Conservation (phyloP, 2,329 filamentous ascomycete species). For the Laburnicola sp. region DNA sequence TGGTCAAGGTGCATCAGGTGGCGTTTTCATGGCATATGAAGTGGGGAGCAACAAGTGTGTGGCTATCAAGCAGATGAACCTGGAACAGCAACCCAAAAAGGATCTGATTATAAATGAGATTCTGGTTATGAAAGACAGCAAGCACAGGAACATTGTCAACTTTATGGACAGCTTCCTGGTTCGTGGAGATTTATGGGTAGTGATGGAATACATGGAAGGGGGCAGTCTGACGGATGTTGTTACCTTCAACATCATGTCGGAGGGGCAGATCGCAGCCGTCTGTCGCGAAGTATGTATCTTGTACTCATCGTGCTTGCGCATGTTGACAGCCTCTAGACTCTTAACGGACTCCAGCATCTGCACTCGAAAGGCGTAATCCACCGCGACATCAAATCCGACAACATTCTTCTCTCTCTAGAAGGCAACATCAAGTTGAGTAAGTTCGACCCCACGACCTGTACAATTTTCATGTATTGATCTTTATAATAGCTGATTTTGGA, state of each 20-base stretch:
- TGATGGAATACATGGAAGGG: constrained; percentile 99
- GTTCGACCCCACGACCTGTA: constrained; percentile 37
- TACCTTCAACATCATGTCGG: constrained; percentile 98
- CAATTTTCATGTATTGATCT: constrained; percentile 17
- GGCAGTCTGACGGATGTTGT: constrained; percentile 97
- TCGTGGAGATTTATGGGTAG: constrained; percentile 90
- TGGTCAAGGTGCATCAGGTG: constrained; percentile 93
- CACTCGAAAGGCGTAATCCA: constrained; percentile 99
- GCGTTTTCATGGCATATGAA: constrained; percentile 91
- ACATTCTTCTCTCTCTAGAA: constrained; percentile 89
- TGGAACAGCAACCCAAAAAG: constrained; percentile 98
- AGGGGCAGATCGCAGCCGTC: constrained; percentile 94
- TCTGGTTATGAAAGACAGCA: constrained; percentile 98
- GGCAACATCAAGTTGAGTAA: constrained; percentile 97
- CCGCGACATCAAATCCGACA: constrained; percentile 98
- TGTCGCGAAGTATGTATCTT: constrained; percentile 71
- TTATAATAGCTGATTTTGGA: constrained; percentile 79
- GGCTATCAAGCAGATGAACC: constrained; percentile 99
- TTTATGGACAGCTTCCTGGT: constrained; percentile 97
- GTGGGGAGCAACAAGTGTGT: constrained; percentile 82
- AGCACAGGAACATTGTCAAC: constrained; percentile 98
- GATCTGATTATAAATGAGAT: constrained; percentile 99
- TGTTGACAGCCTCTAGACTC: constrained; percentile 57
- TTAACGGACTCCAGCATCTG: constrained; percentile 88
- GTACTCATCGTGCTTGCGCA: neutral